Base-by-base conservation (phyloP, 2,329 filamentous ascomycete species). In the Elsinoe fawcettii region DNA sequence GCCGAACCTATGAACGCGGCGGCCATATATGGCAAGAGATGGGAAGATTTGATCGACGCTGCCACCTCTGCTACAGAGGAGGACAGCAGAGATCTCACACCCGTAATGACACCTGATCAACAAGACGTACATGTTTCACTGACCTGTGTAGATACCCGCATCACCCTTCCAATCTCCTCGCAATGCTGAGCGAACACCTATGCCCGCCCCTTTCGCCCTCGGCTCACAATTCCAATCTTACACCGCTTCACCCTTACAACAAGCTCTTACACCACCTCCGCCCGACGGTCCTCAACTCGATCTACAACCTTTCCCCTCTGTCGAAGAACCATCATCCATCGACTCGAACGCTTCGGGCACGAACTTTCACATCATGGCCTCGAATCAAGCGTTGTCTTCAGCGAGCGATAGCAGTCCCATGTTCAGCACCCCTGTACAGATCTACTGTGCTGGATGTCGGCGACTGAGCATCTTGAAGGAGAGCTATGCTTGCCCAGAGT, bases 31-130 rank as follows among this genome's bases (percentile, higher is more conserved):
- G 90, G 89, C 63, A 95, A 93, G 74, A 81, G 92, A 66, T 97
- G 92, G 93, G 90, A 96, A 72, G 92, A 97, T 71, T 79, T 97
- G 60, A 95, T 97, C 63, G 91, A 96, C 72, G 92, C 92, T 55
- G 92, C 88, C 56, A 90, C 92, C 30, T 96, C 90, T 60, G 90
- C 91, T 25, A 95, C 90, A 2, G 91, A 95, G 74, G 92, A 93
- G 67, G 90, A 95, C 70, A 90, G 91, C 63, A 75, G 81, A 68
- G 91, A 96, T 71, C 82, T 92, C 69, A 95, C 89, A 69, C 88
- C 88, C 67, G 88, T 95, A 81, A 51, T 34, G 9, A 12, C n/a
- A n/a, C n/a, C n/a, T n/a, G n/a, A 44, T 9, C 41, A 30, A 27
- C 11, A 22, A 43, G 39, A n/a, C n/a, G n/a, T 20, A 5, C 12